phyloP scores from a whole-genome alignment of 345 rosid genomes.

The Syzygium aromaticum region DNA sequence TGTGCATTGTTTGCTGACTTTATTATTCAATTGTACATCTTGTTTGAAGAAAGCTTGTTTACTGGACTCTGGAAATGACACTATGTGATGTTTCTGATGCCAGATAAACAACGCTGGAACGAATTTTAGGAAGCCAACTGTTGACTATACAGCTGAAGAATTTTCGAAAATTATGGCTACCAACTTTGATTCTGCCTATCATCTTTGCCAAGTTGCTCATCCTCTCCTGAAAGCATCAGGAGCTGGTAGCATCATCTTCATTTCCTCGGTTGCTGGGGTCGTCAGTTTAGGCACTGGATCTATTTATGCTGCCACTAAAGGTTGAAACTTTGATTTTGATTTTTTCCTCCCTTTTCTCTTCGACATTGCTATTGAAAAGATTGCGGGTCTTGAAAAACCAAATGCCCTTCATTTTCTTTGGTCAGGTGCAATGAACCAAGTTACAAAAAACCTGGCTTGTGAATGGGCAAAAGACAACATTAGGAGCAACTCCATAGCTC shows the following conservation, averaged over 20 bases:
- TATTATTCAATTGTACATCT: not conserved
- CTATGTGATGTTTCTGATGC: slow-evolving; percentile 1
- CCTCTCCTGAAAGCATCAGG: slow-evolving; percentile 87
- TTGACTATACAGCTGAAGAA: slow-evolving; percentile 61
- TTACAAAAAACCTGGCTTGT: slow-evolving; percentile 76
- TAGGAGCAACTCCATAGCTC: slow-evolving; percentile 71
- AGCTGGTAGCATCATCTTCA: slow-evolving; percentile 68
- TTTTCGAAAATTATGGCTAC: slow-evolving; percentile 45
- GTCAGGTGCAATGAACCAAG: slow-evolving; percentile 75
- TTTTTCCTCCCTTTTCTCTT: not conserved
- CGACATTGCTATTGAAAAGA: not conserved
- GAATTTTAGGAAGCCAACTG: slow-evolving; percentile 70
- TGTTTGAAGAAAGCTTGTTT: not conserved
- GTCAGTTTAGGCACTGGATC: slow-evolving; percentile 42
- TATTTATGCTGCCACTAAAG: slow-evolving; percentile 68
- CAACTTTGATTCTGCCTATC: slow-evolving; percentile 74
- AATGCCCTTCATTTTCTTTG: not conserved
- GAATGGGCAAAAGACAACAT: slow-evolving; percentile 93
- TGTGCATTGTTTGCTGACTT: not conserved
- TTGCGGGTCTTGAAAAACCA: not conserved
- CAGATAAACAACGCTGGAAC: slow-evolving; percentile 91
- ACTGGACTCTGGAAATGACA: not conserved
- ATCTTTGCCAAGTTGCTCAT: slow-evolving; percentile 70
- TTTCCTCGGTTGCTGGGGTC: slow-evolving; percentile 73
- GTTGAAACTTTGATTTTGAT: slow-evolving; percentile 15